Conservation (phyloP, 2,329 filamentous ascomycete genomes). For the Fusarium stilboides region DNA sequence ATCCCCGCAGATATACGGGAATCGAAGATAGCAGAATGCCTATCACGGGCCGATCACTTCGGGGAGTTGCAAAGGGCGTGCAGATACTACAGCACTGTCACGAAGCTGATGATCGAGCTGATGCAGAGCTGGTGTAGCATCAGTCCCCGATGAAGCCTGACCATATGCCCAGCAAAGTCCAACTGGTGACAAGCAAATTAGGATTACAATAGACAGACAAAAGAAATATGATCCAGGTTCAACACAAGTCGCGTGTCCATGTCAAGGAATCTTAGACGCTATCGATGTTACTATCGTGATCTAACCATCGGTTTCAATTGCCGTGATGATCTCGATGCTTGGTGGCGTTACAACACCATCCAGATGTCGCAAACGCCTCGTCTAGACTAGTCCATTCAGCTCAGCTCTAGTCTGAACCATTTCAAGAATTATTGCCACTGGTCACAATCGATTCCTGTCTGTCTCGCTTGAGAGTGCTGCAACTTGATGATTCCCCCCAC, state of each 20-base stretch:
- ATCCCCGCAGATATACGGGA: too few species aligned
- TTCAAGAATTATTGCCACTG: slow-evolving; percentile 1
- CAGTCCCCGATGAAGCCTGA: too few species aligned
- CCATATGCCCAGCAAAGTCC: too few species aligned
- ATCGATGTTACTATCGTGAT: neutral
- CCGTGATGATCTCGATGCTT: slow-evolving; percentile 3
- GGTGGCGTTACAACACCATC: neutral
- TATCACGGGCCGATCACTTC: too few species aligned
- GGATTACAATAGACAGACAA: too few species aligned
- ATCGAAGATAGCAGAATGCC: too few species aligned
- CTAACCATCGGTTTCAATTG: neutral
- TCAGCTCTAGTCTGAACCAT: neutral
- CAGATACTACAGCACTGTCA: too few species aligned
- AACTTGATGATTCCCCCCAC: slow-evolving; percentile 9
- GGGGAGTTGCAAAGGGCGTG: too few species aligned
- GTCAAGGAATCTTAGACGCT: neutral
- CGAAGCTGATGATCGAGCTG: too few species aligned
- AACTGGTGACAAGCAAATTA: too few species aligned
- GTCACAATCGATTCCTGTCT: neutral
- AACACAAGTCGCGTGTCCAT: neutral
- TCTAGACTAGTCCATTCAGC: neutral
- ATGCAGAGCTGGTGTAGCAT: too few species aligned
- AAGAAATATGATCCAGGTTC: too few species aligned
- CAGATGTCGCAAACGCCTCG: neutral
- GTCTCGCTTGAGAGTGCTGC: neutral